These are phyloP conservation scores for Yamadazyma ubonensis DNA, from an alignment of 805 yeast genomes.

Conservation along the genomic window DNA sequence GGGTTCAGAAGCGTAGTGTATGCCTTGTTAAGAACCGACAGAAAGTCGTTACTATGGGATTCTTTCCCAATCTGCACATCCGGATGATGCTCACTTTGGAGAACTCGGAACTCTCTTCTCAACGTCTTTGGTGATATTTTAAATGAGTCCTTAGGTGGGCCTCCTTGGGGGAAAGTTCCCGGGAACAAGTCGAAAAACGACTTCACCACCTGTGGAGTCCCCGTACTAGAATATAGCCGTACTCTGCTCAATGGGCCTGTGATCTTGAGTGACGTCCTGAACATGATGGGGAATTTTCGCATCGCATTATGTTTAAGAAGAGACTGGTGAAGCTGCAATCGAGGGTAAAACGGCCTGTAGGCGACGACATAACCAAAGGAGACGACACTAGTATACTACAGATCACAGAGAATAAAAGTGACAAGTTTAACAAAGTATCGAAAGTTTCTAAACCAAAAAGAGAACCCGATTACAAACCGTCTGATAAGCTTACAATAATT, in stretches of 20 bases:
- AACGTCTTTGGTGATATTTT: constrained; percentile 52
- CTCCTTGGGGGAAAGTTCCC: constrained; percentile 61
- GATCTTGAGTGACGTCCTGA: background rate
- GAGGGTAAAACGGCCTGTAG: constrained; percentile 8
- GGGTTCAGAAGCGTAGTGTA: constrained; percentile 72
- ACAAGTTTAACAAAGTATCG: background rate
- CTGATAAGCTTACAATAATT: background rate
- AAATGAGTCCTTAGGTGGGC: constrained; percentile 64
- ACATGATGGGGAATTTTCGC: constrained; percentile 5
- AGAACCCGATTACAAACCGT: constrained; percentile 3
- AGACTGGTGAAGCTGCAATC: constrained; percentile 18
- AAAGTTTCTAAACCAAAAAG: constrained; percentile 3
- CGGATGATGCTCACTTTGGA: constrained; percentile 82
- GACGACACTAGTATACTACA: too few relatives aligned
- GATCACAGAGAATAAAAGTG: too few relatives aligned
- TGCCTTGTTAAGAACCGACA: constrained; percentile 67
- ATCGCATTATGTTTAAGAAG: constrained; percentile 25
- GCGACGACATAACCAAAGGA: background rate
- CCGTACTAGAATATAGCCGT: background rate
- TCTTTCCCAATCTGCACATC: constrained; percentile 48
- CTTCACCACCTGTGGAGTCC: background rate
- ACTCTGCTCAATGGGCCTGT: background rate
- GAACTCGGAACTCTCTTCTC: constrained; percentile 68
- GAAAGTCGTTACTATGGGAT: constrained; percentile 30
- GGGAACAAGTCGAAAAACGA: constrained; percentile 71